Conservation (phyloP, 2,329 filamentous ascomycete genomes). For the Aspergillus thermomutatus region DNA sequence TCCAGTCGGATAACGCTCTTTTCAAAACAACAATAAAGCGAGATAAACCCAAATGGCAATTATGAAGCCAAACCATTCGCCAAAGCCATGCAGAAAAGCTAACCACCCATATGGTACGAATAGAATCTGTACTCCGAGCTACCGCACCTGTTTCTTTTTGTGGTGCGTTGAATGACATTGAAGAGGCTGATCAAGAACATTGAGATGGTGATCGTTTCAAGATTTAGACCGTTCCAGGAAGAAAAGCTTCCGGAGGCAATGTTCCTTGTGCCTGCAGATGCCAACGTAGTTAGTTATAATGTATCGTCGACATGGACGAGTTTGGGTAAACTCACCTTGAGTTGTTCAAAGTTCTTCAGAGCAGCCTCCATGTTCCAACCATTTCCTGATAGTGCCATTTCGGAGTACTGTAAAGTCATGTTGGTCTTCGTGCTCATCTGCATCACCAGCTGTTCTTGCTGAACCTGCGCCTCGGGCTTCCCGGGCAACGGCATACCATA, state of each 20-base stretch:
- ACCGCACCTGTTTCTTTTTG: slow-evolving; percentile 2
- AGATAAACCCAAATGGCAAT: neutral
- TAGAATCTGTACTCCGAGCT: slow-evolving; percentile 4
- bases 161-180: neutral
- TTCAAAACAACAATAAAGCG: neutral
- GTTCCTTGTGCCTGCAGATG: slow-evolving; percentile 32
- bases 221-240: slow-evolving; percentile 20
- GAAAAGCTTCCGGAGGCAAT: slow-evolving; percentile 51
- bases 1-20: slow-evolving; percentile 3
- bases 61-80: slow-evolving; percentile 23
- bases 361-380: slow-evolving; percentile 78
- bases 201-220: neutral
- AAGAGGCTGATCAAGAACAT: neutral
- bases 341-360: slow-evolving; percentile 68
- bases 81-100: slow-evolving; percentile 30
- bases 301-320: neutral
- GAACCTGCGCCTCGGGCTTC: slow-evolving; percentile 50
- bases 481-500: slow-evolving; percentile 42
- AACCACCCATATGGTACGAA: slow-evolving; percentile 10
- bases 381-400: slow-evolving; percentile 75
- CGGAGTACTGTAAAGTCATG: slow-evolving; percentile 75
- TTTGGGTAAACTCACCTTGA: slow-evolving; percentile 56
- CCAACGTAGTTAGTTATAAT: slow-evolving; percentile 16
- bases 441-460: slow-evolving; percentile 65
- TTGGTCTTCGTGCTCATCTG: slow-evolving; percentile 74